These are phyloP conservation scores for Cyclotella choctawhatcheeana DNA, from an alignment of 108 stramenopile genomes.

Conservation along the genomic window DNA sequence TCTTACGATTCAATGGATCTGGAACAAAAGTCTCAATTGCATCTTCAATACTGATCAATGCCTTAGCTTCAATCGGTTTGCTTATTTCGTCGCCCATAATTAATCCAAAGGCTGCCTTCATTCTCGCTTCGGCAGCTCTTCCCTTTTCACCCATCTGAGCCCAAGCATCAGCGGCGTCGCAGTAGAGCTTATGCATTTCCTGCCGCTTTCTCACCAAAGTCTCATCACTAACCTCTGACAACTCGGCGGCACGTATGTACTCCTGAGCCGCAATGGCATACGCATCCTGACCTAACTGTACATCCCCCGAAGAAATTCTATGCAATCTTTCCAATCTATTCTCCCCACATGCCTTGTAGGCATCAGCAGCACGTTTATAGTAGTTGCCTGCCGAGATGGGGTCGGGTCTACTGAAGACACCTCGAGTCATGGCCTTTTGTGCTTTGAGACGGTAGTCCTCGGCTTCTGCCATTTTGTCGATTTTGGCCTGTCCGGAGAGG, in stretches of 20 bases:
- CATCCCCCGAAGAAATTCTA: slow-evolving; percentile 75
- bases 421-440: slow-evolving; percentile 78
- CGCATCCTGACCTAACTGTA: slow-evolving; percentile 66
- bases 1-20: slow-evolving; percentile 77
- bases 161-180: slow-evolving; percentile 75
- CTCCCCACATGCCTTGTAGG: slow-evolving; percentile 76
- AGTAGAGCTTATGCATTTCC: slow-evolving; percentile 64
- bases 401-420: slow-evolving; percentile 72
- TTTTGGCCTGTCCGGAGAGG: slow-evolving; percentile 67
- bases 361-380: slow-evolving; percentile 90
- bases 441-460: slow-evolving; percentile 78
- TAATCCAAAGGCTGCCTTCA: slow-evolving; percentile 72
- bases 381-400: slow-evolving; percentile 76
- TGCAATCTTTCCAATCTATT: slow-evolving; percentile 72
- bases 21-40: slow-evolving; percentile 80
- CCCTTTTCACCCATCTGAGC: slow-evolving; percentile 69
- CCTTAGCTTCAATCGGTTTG: slow-evolving; percentile 46
- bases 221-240: slow-evolving; percentile 48
- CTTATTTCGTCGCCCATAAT: slow-evolving; percentile 54
- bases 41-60: slow-evolving; percentile 71
- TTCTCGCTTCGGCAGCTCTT: slow-evolving; percentile 57
- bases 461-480: slow-evolving; percentile 80
- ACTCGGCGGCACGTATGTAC: slow-evolving; percentile 81
- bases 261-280: slow-evolving; percentile 81
- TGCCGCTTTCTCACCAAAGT: slow-evolving; percentile 53